Base-by-base conservation (phyloP, 2,329 filamentous ascomycete species). In the Bisporella sp. region DNA sequence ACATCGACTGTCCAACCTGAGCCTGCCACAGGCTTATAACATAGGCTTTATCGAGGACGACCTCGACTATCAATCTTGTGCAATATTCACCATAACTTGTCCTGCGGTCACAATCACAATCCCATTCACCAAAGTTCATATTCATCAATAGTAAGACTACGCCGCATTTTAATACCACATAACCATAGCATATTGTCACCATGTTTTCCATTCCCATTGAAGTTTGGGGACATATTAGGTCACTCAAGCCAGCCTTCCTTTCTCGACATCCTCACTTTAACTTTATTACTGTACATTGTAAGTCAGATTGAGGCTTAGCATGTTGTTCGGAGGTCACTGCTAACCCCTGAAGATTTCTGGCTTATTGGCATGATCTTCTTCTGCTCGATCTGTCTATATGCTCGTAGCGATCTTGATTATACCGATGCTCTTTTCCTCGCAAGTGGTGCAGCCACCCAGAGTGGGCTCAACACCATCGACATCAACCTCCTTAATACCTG, bases 371-470 rank as follows among this genome's bases (percentile, higher is more conserved):
- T 87, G 67, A 75, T 79, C 4, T 73, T 99, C 1, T 47, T 91
- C 44, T 83, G 82, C 12, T 96, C 91, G 0, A 72, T 96, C 57
- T 74, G 95, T 46, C 68, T 99, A 13, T 96, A 81, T 60, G 79
- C 77, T 13, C 64, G 71, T 13, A 79, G 80, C 30, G 70, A 81
- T 12, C 66, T 96, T 52, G 55, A 68, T 2, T 99, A 95, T 63
- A 87, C 93, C 59, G 91, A 99, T 73, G 84, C 90, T 2, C 77
- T 99, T 12, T 89, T 95, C 74, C 89, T 96, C 60, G 80, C 86
- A n/a, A 83, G 81, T 48, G 92, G 93, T 46, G 76, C 87, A 51
- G 85, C 89, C 55, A 97, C 92, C 0, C 93, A 99, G 69, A 95
- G 90, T 56, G 93, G 93, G 1, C 73, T 99, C 54, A 99, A 99